These are phyloP conservation scores for Echeveria elegans DNA, from an alignment of 164 flowering plant species.

Conservation along the genomic window DNA sequence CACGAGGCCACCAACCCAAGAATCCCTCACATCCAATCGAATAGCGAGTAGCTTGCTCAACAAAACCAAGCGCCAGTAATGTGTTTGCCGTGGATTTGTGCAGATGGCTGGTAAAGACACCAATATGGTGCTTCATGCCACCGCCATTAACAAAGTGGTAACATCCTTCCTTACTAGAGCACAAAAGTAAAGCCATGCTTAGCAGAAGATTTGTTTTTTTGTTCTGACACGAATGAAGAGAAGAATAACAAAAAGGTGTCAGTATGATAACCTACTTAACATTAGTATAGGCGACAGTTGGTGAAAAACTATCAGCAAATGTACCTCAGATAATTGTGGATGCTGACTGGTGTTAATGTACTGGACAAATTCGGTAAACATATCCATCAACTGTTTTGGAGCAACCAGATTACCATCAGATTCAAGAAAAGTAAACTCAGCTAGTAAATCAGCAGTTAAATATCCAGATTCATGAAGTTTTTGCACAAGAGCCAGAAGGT, in stretches of 20 bases:
- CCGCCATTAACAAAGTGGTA: slow-evolving; percentile 80
- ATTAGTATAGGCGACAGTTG: not conserved
- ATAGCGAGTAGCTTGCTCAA: slow-evolving; percentile 81
- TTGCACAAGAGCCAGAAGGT: slow-evolving; percentile 46
- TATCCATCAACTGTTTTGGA: slow-evolving; percentile 51
- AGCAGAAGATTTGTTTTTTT: slow-evolving; percentile 45
- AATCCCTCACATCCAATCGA: slow-evolving; percentile 95
- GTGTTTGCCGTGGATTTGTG: slow-evolving; percentile 41
- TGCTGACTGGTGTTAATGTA: slow-evolving; percentile 23
- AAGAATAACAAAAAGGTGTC: slow-evolving; percentile 1
- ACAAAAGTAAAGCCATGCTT: slow-evolving; percentile 53
- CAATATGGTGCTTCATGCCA: slow-evolving; percentile 68
- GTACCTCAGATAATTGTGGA: slow-evolving; percentile 50
- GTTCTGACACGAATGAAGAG: slow-evolving; percentile 35
- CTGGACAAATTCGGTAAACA: slow-evolving; percentile 31
- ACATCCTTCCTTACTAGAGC: slow-evolving; percentile 74
- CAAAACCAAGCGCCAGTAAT: slow-evolving; percentile 64
- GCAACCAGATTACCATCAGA: slow-evolving; percentile 35
- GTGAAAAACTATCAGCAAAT: not conserved
- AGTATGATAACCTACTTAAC: not conserved
- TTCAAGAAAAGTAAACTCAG: slow-evolving; percentile 32
- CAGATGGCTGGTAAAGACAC: slow-evolving; percentile 27
- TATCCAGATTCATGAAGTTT: slow-evolving; percentile 29
- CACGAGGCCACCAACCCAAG: slow-evolving; percentile 97
- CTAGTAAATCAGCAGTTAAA: slow-evolving; percentile 22